These are phyloP conservation scores for Phaeosphaeriaceae sp. DNA, from an alignment of 2,329 filamentous ascomycete genomes.

Conservation along the genomic window DNA sequence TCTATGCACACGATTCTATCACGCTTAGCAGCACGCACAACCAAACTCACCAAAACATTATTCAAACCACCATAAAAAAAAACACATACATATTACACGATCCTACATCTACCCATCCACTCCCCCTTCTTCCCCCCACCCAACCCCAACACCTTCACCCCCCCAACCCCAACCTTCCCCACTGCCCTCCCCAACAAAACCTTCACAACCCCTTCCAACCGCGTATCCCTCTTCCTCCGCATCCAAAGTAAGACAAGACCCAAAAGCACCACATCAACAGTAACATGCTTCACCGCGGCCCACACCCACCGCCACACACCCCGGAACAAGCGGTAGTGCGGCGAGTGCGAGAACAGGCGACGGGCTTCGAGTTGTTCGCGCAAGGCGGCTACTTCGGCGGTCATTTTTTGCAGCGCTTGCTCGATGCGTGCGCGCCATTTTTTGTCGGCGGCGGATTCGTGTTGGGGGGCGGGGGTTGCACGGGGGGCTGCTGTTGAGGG, in stretches of 20 bases:
- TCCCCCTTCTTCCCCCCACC: conserved; percentile 17
- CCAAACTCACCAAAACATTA: too few species aligned
- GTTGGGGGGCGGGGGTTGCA: conserved; percentile 5
- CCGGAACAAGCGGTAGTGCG: conserved; percentile 66
- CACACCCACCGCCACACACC: conserved; percentile 60
- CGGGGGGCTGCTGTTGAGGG: not conserved
- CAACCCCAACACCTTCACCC: conserved; percentile 31
- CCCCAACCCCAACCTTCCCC: conserved; percentile 44
- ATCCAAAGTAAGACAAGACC: conserved; percentile 73
- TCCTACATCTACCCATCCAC: not conserved
- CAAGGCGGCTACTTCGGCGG: conserved; percentile 88
- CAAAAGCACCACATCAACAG: conserved; percentile 72
- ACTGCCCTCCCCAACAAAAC: conserved; percentile 62
- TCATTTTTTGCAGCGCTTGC: conserved; percentile 83
- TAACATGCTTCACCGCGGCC: conserved; percentile 78
- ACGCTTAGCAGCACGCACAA: too few species aligned
- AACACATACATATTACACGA: not conserved
- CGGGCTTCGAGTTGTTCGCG: conserved; percentile 87
- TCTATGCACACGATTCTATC: too few species aligned
- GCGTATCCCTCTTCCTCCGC: conserved; percentile 71
- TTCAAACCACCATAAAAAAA: too few species aligned
- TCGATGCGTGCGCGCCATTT: conserved; percentile 86
- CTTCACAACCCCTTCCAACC: conserved; percentile 76
- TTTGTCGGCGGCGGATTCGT: conserved; percentile 46
- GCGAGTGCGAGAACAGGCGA: conserved; percentile 70